Base-by-base conservation (phyloP, 306 rosid species). In the Bauhinia variegata region DNA sequence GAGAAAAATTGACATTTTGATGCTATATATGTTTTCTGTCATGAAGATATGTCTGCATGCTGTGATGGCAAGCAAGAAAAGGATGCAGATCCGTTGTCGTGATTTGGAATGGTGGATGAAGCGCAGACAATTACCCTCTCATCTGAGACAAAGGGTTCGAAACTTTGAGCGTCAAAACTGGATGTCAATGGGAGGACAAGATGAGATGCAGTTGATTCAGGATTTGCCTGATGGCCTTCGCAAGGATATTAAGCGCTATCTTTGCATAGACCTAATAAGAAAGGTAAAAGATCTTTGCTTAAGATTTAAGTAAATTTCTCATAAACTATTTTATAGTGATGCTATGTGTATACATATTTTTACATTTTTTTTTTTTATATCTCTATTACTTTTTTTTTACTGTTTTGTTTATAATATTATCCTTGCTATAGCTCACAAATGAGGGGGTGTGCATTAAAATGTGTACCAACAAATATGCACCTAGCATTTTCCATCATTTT, bases 81-180 rank as follows among this genome's bases (percentile, higher is more conserved):
- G 12, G 13, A 67, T 62, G 60, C 84, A 75, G 41, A 16, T 70
- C 41, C 33, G 63, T 55, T 54, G 71, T 23, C 65, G 65, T 14
- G 85, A 80, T 63, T 51, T 72, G 50, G 85, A 76, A 51, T 60
- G 73, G 81, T 80, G 85, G 85, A 80, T 80, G 82, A 58, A n/a
- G 23, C 30, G 81, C 1, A 67, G 85, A 7, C 82, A 80, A 46
- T 37, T 80, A 48, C 82, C 85, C 0, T 47, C 38, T 30, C 78
- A 57, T 54, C 47, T 80, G 63, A 76, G 82, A 30, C 54, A 54
- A 12, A 67, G 79, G 54, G 85, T 72, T 36, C 75, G 69, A 17
- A 44, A 63, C 8, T 76, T 51, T 58, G 81, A 76, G 11, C 73
- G 64, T 23, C 62, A 52, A 12, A 67, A 69, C 28, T 72, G 75